Evolutionary conservation across 208 protist genomes (phyloP).

Genomic region (Wallacemonas rigidus): DNA sequence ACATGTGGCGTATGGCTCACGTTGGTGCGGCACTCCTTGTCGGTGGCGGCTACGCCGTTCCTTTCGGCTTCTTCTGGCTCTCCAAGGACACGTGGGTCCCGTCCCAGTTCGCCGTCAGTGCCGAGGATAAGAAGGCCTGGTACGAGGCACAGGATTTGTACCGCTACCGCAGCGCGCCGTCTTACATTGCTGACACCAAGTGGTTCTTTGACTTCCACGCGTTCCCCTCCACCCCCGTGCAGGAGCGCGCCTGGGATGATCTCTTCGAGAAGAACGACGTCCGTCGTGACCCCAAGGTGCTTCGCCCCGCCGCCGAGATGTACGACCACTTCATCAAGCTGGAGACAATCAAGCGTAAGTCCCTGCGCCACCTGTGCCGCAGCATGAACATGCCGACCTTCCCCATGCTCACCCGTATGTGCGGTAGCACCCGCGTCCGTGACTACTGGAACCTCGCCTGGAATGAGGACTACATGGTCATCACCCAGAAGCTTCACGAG

Average conservation of each 20-base stretch:
- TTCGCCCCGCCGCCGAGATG: slow-evolving; percentile 85
- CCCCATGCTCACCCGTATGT: slow-evolving; percentile 84
- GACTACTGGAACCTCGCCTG: slow-evolving; percentile 92
- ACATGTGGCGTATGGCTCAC: slow-evolving; percentile 87
- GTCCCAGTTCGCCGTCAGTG: slow-evolving; percentile 60
- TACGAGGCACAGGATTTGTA: slow-evolving; percentile 86
- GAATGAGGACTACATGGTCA: slow-evolving; percentile 93
- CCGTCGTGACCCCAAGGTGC: slow-evolving; percentile 79
- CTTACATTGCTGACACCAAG: slow-evolving; percentile 87
- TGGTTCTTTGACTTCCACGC: slow-evolving; percentile 91
- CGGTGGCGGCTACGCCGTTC: slow-evolving; percentile 82
- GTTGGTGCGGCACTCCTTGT: slow-evolving; percentile 43
- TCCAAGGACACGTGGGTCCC: slow-evolving; percentile 88
- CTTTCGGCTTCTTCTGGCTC: slow-evolving; percentile 82
- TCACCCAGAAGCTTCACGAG: slow-evolving; percentile 85
- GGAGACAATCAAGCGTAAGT: slow-evolving; percentile 82
- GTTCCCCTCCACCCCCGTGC: slow-evolving; percentile 71
- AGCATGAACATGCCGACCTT: slow-evolving; percentile 91
- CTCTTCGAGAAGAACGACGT: slow-evolving; percentile 94
- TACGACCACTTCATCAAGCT: slow-evolving; percentile 90
- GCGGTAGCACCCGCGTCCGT: slow-evolving; percentile 77
- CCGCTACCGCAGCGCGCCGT: slow-evolving; percentile 88
- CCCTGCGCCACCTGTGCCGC: slow-evolving; percentile 83
- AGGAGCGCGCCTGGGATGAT: slow-evolving; percentile 90
- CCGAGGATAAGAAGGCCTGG: slow-evolving; percentile 80